phyloP scores from a whole-genome alignment of 2,329 filamentous ascomycete genomes.

The Epichloe glyceriae region DNA sequence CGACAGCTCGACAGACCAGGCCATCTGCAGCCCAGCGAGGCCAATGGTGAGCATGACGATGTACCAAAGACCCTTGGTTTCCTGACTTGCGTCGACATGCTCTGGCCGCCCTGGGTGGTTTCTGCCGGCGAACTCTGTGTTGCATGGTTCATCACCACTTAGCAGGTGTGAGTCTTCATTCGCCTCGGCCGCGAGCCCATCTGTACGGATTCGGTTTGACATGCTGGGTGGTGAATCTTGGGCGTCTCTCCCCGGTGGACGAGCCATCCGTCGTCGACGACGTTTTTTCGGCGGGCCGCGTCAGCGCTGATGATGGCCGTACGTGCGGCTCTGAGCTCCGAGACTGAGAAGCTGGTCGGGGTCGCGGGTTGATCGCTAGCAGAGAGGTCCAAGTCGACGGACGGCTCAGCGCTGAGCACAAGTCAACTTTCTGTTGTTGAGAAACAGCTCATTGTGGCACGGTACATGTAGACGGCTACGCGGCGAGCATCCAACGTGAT shows the following conservation, averaged over 20 bases:
- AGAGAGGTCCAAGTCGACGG: background rate
- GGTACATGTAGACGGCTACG: too few relatives aligned
- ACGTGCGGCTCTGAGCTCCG: too few relatives aligned
- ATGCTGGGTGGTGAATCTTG: background rate
- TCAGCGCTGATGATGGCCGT: too few relatives aligned
- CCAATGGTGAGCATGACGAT: slow-evolving; percentile 74
- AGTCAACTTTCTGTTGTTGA: background rate
- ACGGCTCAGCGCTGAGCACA: background rate
- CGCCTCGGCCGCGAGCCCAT: background rate
- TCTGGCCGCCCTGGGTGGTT: too few relatives aligned
- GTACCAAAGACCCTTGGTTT: slow-evolving; percentile 74
- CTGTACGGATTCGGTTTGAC: background rate
- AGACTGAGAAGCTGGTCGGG: too few relatives aligned
- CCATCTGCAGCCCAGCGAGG: slow-evolving; percentile 81
- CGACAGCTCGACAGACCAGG: slow-evolving; percentile 90
- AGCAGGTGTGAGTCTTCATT: slow-evolving; percentile 21
- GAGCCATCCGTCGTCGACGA: background rate
- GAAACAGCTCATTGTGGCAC: background rate
- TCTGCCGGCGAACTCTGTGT: background rate
- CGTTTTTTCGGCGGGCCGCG: background rate
- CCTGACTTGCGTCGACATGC: slow-evolving; percentile 28
- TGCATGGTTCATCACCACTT: slow-evolving; percentile 3
- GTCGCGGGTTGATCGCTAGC: too few relatives aligned
- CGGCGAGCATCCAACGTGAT: too few relatives aligned
- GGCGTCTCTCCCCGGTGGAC: background rate